Conservation (phyloP, 768 basidiomycete species). For the Leucocoprinus leucothites region DNA sequence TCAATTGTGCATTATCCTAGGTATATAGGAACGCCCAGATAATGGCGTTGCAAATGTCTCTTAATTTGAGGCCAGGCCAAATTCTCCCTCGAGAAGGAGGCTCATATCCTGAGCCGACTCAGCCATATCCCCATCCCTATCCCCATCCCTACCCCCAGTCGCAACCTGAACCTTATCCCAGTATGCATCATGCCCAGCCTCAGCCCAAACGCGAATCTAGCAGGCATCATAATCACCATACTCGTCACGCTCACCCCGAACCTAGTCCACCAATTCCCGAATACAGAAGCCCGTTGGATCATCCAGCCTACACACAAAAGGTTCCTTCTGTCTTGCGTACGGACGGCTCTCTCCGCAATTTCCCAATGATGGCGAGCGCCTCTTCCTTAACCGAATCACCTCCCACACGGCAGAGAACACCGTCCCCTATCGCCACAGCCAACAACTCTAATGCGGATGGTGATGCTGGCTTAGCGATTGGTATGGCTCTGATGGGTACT, state of each 20-base stretch:
- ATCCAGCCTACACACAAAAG: neutral
- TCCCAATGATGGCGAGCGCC: neutral
- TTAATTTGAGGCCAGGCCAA: constrained; percentile 55
- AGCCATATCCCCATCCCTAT: constrained; percentile 5
- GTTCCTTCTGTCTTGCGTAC: neutral
- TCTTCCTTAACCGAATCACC: neutral
- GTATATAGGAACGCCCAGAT: constrained; percentile 27
- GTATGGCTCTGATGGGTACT: constrained; percentile 24
- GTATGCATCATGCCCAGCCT: constrained; percentile 3
- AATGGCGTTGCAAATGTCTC: constrained; percentile 32
- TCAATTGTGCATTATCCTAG: constrained; percentile 17
- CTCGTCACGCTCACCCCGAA: constrained; percentile 11
- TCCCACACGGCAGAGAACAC: neutral
- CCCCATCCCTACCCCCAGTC: constrained; percentile 8
- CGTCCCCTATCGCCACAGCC: constrained; percentile 9
- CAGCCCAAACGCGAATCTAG: constrained; percentile 2
- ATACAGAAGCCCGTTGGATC: constrained; percentile 2
- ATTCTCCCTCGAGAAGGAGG: constrained; percentile 41
- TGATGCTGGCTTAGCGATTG: constrained; percentile 22
- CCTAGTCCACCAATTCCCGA: neutral
- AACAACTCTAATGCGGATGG: constrained; percentile 9
- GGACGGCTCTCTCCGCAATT: neutral
- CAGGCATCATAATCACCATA: constrained; percentile 4
- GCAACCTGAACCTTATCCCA: neutral
- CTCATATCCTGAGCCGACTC: neutral